Evolutionary conservation across 2,329 filamentous ascomycete genomes (phyloP).

Genomic region (Elsinoe perseae): DNA sequence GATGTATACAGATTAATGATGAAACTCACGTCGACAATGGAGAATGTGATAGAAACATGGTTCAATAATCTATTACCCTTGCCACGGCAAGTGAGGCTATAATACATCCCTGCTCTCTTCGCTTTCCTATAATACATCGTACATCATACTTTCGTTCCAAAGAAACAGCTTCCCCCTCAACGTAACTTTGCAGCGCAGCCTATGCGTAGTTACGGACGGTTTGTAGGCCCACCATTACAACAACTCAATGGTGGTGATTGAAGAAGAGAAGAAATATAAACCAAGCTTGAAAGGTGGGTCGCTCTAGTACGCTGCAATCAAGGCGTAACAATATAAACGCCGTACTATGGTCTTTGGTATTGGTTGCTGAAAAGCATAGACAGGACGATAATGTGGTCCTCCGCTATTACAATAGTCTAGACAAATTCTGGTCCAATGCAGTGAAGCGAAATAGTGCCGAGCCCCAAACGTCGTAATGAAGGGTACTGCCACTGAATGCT

Average conservation of each 20-base stretch:
- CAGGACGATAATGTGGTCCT: neutral
- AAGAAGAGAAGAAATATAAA: neutral
- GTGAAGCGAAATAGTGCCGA: neutral
- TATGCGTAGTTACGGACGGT: neutral
- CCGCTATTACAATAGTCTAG: neutral
- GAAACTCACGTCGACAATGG: too few relatives aligned
- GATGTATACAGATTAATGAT: too few relatives aligned
- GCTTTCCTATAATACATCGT: neutral
- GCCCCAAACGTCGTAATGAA: slow-evolving; percentile 1
- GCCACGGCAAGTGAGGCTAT: neutral
- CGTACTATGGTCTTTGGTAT: neutral
- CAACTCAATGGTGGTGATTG: neutral
- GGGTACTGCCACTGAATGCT: neutral
- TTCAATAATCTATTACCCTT: neutral
- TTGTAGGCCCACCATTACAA: neutral
- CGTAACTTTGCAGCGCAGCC: neutral
- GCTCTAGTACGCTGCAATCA: neutral
- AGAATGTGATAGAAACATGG: neutral
- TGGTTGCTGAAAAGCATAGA: neutral
- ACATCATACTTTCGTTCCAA: neutral
- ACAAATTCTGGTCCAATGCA: neutral
- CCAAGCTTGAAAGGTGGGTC: neutral
- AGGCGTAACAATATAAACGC: neutral
- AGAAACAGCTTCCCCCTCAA: neutral
- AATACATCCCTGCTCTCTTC: neutral